phyloP scores from a whole-genome alignment of 1,284 basidiomycete genomes.

The Ustanciosporium gigantosporum region DNA sequence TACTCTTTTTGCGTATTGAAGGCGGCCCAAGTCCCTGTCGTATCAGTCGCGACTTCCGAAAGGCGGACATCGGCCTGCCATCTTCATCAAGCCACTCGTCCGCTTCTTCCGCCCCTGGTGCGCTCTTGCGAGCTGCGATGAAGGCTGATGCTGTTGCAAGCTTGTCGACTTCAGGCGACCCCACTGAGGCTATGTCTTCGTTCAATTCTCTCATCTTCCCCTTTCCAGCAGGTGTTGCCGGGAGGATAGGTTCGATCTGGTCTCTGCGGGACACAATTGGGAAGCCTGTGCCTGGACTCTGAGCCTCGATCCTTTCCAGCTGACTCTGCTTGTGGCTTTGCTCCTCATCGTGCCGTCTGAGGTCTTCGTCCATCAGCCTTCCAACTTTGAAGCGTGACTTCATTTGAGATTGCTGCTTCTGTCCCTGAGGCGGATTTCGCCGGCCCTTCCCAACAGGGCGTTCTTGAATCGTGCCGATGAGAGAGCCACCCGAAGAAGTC shows the following conservation, averaged over 20 bases:
- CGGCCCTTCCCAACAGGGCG: constrained; percentile 12
- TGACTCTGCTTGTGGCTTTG: constrained; percentile 7
- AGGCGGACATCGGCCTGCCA: constrained; percentile 52
- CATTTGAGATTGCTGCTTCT: too few species aligned
- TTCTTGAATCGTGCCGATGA: constrained; percentile 34
- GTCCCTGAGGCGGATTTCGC: too few species aligned
- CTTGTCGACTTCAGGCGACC: constrained; percentile 17
- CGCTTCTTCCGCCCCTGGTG: constrained; percentile 5
- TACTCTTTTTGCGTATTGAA: constrained; percentile 11
- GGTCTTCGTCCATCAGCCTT: constrained; percentile 35
- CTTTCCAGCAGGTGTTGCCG: neutral
- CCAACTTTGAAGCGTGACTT: constrained; percentile 28
- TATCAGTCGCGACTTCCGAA: constrained; percentile 47
- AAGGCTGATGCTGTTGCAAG: constrained; percentile 8
- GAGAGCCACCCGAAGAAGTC: neutral
- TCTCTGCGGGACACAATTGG: constrained; percentile 20
- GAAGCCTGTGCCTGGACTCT: constrained; percentile 34
- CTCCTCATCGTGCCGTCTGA: constrained; percentile 27
- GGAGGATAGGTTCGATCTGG: constrained; percentile 23
- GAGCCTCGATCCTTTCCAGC: constrained; percentile 1
- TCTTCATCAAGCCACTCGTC: constrained; percentile 46
- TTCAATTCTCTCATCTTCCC: constrained; percentile 4
- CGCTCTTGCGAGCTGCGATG: too few species aligned
- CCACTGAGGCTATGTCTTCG: constrained; percentile 23
- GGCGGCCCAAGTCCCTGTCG: constrained; percentile 27